Evolutionary conservation across 192 early-diverging fungal species (phyloP).

Genomic region (Chytriomyces confervae): DNA sequence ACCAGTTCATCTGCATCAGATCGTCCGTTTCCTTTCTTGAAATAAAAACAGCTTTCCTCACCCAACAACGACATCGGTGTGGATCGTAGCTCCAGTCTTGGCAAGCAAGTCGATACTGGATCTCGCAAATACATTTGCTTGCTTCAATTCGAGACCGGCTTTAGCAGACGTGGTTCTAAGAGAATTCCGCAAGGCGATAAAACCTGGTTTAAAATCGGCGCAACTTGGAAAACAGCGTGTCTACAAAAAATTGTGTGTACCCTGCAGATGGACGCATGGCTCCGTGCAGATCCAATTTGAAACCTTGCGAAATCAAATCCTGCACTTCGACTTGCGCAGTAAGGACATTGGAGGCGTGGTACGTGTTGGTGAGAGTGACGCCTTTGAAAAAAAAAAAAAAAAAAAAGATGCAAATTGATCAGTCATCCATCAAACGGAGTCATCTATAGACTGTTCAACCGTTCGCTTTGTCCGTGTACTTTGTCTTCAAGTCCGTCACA

Average conservation of each 20-base stretch:
- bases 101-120: slow-evolving; percentile 92
- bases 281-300: slow-evolving; percentile 90
- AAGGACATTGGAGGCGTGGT: slow-evolving; percentile 92
- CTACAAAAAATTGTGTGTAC: slow-evolving; percentile 37
- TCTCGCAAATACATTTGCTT: slow-evolving; percentile 90
- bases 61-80: slow-evolving; percentile 86
- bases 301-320: slow-evolving; percentile 92
- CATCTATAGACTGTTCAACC: slow-evolving; percentile 50
- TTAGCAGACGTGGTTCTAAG: slow-evolving; percentile 75
- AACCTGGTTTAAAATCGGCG: background rate
- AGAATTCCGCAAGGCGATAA: background rate
- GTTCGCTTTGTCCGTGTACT: slow-evolving; percentile 92
- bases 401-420: background rate
- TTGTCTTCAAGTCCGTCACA: slow-evolving; percentile 95
- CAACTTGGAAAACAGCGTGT: background rate
- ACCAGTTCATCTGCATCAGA: background rate
- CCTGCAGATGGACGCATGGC: slow-evolving; percentile 82
- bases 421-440: too few species aligned
- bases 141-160: slow-evolving; percentile 91
- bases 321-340: slow-evolving; percentile 90
- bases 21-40: background rate
- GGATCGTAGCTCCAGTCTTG: slow-evolving; percentile 79
- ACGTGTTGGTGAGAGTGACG: slow-evolving; percentile 92
- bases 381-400: slow-evolving; percentile 39
- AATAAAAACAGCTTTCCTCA: slow-evolving; percentile 13